These are phyloP conservation scores for Dimargaris xerosporica DNA, from an alignment of 192 early-diverging fungal species.

Conservation along the genomic window DNA sequence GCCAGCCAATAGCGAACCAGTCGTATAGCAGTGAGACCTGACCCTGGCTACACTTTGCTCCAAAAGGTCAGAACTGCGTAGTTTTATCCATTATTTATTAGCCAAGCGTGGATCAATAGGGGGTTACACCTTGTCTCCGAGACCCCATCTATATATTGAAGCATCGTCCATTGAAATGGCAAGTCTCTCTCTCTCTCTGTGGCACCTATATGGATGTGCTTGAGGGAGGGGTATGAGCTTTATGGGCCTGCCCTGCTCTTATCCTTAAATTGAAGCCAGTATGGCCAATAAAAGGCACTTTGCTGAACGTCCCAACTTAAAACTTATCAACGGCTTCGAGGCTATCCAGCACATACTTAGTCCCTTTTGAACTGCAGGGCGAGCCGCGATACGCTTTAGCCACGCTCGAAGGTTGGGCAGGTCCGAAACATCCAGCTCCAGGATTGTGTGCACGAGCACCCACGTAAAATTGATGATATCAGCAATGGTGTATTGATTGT, in stretches of 20 bases:
- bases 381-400: slow-evolving; percentile 23
- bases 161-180: too few relatives aligned
- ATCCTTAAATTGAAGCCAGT: background rate
- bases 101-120: too few relatives aligned
- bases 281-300: background rate
- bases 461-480: slow-evolving; percentile 35
- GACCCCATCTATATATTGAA: too few relatives aligned
- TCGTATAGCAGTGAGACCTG: too few relatives aligned
- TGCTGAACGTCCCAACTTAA: background rate
- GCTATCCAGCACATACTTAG: background rate
- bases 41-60: too few relatives aligned
- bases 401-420: slow-evolving; percentile 28
- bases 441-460: slow-evolving; percentile 12
- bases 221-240: background rate
- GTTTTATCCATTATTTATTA: too few relatives aligned
- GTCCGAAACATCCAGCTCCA: slow-evolving; percentile 20
- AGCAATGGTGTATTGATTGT: slow-evolving; percentile 26
- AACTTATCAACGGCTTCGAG: background rate
- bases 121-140: too few relatives aligned
- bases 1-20: too few relatives aligned
- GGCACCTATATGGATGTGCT: background rate
- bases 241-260: background rate
- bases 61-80: too few relatives aligned
- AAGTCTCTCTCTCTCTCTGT: too few relatives aligned
- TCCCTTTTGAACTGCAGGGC: slow-evolving; percentile 24